Evolutionary conservation across 2,329 filamentous ascomycete species (phyloP).

Genomic region (Beauveria sp.): DNA sequence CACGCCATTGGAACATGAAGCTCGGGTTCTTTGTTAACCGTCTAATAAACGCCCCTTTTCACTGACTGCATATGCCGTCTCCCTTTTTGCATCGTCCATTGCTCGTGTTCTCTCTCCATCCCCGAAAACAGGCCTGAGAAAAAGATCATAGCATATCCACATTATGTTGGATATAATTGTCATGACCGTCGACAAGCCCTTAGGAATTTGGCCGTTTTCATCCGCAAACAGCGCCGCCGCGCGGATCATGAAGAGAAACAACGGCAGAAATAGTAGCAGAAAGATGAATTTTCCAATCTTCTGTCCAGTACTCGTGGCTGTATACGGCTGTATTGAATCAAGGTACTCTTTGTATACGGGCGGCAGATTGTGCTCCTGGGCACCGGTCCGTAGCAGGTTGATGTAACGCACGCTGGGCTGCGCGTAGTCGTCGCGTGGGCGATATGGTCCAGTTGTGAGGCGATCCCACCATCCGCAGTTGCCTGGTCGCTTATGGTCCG

Average conservation of each 20-base stretch:
- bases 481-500: slow-evolving; percentile 24
- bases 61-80: background rate
- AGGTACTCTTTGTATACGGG: slow-evolving; percentile 71
- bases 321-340: slow-evolving; percentile 60
- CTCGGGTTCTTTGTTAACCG: background rate
- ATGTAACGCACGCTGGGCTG: slow-evolving; percentile 82
- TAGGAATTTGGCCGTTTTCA: slow-evolving; percentile 58
- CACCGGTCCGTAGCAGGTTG: slow-evolving; percentile 70
- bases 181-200: slow-evolving; percentile 52
- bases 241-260: slow-evolving; percentile 46
- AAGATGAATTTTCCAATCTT: slow-evolving; percentile 57
- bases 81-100: slow-evolving; percentile 17
- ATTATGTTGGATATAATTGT: slow-evolving; percentile 43
- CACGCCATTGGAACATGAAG: background rate
- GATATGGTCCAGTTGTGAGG: slow-evolving; percentile 37
- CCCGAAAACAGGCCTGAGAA: slow-evolving; percentile 60
- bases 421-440: slow-evolving; percentile 63
- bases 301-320: slow-evolving; percentile 59
- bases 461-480: slow-evolving; percentile 38
- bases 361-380: slow-evolving; percentile 72
- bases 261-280: slow-evolving; percentile 44
- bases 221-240: slow-evolving; percentile 46
- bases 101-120: slow-evolving; percentile 66
- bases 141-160: slow-evolving; percentile 39
- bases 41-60: slow-evolving; percentile 4